Percentiles rank a stretch among this genome's conserved stretches.
Evolutionary conservation across 257 asterid genomes (phyloP).

Genomic region (Solanum microdontum): DNA sequence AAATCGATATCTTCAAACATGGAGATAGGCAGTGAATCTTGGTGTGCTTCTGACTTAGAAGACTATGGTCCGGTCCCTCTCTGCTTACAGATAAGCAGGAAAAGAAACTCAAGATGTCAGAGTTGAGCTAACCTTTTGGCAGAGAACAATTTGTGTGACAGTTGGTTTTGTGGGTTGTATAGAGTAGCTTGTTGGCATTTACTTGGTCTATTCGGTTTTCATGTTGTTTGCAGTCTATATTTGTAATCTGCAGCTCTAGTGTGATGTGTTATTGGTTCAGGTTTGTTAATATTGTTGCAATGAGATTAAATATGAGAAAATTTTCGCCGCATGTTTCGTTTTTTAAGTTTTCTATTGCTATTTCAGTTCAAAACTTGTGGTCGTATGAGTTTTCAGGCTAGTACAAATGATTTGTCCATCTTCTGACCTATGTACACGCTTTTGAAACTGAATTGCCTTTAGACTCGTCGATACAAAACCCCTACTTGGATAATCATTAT

Average conservation of each 20-base stretch:
- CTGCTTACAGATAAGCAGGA: slow-evolving; percentile 38
- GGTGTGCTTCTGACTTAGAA: slow-evolving; percentile 82
- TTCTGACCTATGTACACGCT: neutral
- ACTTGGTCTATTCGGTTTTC: slow-evolving; percentile 21
- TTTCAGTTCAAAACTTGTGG: neutral
- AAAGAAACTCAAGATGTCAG: slow-evolving; percentile 32
- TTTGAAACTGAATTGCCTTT: neutral
- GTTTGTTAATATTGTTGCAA: slow-evolving; percentile 56
- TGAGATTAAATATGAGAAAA: slow-evolving; percentile 15
- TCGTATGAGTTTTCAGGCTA: neutral
- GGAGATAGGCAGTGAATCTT: slow-evolving; percentile 8
- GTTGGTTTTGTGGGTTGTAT: slow-evolving; percentile 49
- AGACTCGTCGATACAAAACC: neutral
- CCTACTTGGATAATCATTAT: neutral
- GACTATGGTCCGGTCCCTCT: slow-evolving; percentile 33
- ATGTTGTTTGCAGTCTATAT: slow-evolving; percentile 57
- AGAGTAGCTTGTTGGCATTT: slow-evolving; percentile 56
- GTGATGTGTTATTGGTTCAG: slow-evolving; percentile 59
- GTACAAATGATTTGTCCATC: neutral
- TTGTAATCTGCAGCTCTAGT: slow-evolving; percentile 74
- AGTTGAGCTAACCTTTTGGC: slow-evolving; percentile 59
- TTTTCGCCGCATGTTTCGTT: neutral
- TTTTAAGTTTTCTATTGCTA: neutral
- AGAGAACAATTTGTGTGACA: slow-evolving; percentile 38
- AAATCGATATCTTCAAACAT: slow-evolving; percentile 5